These are phyloP conservation scores for Apiospora arundinis DNA, from an alignment of 2,329 filamentous ascomycete genomes.

Conservation along the genomic window DNA sequence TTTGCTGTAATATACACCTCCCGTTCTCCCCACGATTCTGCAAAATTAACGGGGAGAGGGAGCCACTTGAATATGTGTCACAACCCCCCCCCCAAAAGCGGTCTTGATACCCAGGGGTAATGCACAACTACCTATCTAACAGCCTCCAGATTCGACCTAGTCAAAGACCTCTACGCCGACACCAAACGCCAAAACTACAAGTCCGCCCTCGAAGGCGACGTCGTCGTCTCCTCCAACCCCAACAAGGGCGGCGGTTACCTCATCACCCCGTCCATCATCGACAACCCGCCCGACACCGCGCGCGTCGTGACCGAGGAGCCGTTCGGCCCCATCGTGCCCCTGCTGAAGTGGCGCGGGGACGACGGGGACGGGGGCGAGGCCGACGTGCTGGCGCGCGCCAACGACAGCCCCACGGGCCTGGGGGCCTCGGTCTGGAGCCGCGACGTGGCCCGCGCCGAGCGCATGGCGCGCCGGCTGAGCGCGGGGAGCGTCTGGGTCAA, in stretches of 20 bases:
- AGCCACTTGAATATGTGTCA: too few species aligned
- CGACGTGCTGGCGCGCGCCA: slow-evolving; percentile 55
- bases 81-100: too few species aligned
- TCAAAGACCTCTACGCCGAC: slow-evolving; percentile 57
- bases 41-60: too few species aligned
- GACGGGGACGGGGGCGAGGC: too few species aligned
- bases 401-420: slow-evolving; percentile 56
- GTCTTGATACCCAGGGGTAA: too few species aligned
- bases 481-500: slow-evolving; percentile 64
- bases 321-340: slow-evolving; percentile 56
- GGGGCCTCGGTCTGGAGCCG: slow-evolving; percentile 60
- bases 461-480: slow-evolving; percentile 53
- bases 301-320: slow-evolving; percentile 62
- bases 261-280: slow-evolving; percentile 64
- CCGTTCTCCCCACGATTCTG: too few species aligned
- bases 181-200: slow-evolving; percentile 55
- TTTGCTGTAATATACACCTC: too few species aligned
- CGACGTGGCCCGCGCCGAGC: slow-evolving; percentile 53
- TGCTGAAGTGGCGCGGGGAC: slow-evolving; percentile 51
- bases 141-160: slow-evolving; percentile 50
- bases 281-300: slow-evolving; percentile 63
- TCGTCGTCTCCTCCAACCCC: too few species aligned
- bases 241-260: slow-evolving; percentile 64
- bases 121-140: too few species aligned
- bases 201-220: slow-evolving; percentile 49